phyloP scores from a whole-genome alignment of 2,329 filamentous ascomycete genomes.

The Aspergillus chevalieri region DNA sequence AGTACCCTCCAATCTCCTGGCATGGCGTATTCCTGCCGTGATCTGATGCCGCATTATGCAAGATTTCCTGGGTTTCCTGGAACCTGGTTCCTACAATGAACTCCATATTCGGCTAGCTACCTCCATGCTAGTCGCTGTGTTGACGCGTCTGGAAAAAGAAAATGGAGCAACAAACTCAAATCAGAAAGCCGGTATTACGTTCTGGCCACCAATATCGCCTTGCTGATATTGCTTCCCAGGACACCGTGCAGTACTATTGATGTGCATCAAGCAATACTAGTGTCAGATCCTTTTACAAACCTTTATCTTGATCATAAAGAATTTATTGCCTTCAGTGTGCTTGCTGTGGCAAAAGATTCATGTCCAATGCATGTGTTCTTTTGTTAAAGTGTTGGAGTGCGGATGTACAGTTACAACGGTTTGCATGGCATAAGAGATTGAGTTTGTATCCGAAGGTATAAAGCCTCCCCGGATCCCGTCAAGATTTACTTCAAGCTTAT shows the following conservation, averaged over 20 bases:
- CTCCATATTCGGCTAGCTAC: background rate
- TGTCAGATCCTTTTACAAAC: slow-evolving; percentile 1
- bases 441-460: background rate
- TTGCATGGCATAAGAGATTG: background rate
- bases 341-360: slow-evolving; percentile 8
- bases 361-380: background rate
- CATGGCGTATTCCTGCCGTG: background rate
- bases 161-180: slow-evolving; percentile 1
- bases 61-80: background rate
- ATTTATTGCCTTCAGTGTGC: slow-evolving; percentile 6
- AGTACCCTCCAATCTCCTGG: background rate
- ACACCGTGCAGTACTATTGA: background rate
- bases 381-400: background rate
- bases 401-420: background rate
- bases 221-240: background rate
- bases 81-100: background rate
- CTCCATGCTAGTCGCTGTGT: slow-evolving; percentile 1
- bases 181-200: background rate
- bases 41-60: slow-evolving; percentile 6
- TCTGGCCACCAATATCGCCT: background rate
- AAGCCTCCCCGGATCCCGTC: background rate
- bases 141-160: slow-evolving; percentile 5
- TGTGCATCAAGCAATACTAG: background rate
- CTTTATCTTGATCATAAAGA: slow-evolving; percentile 2
- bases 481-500: background rate